A percentile compares a stretch with the other conserved stretches of the same genome.
Evolutionary conservation across 2,329 filamentous ascomycete genomes (phyloP).

Genomic region (Trichoderma arundinaceum): DNA sequence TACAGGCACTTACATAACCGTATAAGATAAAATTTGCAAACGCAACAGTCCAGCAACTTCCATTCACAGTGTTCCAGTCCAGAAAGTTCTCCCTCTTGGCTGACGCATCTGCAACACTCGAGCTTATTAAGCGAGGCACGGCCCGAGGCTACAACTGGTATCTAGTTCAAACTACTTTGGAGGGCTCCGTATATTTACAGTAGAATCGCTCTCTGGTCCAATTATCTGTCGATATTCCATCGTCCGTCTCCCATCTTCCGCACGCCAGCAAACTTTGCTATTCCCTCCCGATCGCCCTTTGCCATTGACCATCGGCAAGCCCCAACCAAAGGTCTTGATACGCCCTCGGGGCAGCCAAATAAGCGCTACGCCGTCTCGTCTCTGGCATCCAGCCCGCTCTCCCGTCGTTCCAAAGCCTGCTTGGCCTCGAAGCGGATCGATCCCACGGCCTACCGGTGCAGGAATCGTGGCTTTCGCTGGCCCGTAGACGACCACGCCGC

Average conservation of each 20-base stretch:
- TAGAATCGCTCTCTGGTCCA: neutral
- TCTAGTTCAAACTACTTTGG: neutral
- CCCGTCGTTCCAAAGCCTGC: too few relatives aligned
- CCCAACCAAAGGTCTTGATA: too few relatives aligned
- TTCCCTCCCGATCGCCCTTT: too few relatives aligned
- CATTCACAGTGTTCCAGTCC: too few relatives aligned
- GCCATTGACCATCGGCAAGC: too few relatives aligned
- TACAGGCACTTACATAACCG: too few relatives aligned
- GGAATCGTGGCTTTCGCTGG: neutral
- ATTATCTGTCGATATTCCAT: neutral
- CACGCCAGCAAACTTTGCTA: neutral
- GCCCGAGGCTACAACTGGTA: constrained; percentile 16
- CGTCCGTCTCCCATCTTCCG: neutral
- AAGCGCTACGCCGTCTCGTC: too few relatives aligned
- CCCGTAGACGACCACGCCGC: neutral
- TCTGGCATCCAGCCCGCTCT: too few relatives aligned
- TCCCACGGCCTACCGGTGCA: neutral
- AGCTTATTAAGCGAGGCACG: constrained; percentile 25
- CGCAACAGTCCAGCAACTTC: too few relatives aligned
- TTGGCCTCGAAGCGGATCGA: neutral
- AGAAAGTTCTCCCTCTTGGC: too few relatives aligned
- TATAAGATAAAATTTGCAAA: too few relatives aligned
- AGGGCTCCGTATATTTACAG: neutral
- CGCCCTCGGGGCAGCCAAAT: too few relatives aligned
- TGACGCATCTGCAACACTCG: neutral